phyloP scores from a whole-genome alignment of 75 land plant genomes.

The Isoetes taiwanensis region DNA sequence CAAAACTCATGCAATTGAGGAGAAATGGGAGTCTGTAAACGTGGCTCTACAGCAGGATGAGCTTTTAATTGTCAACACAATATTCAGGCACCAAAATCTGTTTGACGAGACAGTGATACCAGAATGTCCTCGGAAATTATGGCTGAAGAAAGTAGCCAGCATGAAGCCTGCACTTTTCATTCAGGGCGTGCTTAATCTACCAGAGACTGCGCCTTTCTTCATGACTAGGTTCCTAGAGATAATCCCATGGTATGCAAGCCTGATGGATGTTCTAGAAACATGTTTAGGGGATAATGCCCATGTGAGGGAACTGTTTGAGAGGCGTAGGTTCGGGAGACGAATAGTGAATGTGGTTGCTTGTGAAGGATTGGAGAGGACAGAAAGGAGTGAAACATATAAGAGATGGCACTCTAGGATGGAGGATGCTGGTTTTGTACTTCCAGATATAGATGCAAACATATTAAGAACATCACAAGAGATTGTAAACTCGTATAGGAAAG shows the following conservation, averaged over 20 bases:
- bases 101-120: not conserved
- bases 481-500: not conserved
- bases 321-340: conserved; percentile 39
- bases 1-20: not conserved
- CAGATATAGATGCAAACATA: not conserved
- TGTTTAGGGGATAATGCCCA: not conserved
- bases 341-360: conserved; percentile 62
- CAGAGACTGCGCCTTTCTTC: not conserved
- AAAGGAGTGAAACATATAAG: conserved; percentile 50
- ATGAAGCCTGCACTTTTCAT: not conserved
- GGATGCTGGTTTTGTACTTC: conserved; percentile 36
- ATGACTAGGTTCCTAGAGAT: conserved; percentile 5
- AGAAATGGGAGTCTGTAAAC: not conserved
- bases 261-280: not conserved
- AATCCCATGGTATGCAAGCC: not conserved
- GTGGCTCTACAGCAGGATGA: not conserved
- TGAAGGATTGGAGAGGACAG: conserved; percentile 57
- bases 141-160: not conserved
- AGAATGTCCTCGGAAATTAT: not conserved
- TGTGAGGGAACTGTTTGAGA: not conserved
- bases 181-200: not conserved
- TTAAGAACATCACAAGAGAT: not conserved
- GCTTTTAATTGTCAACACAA: not conserved
- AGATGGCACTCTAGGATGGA: conserved; percentile 22
- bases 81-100: not conserved